These are phyloP conservation scores for Tulasnella sp. DNA, from an alignment of 768 basidiomycete genomes.

Conservation along the genomic window DNA sequence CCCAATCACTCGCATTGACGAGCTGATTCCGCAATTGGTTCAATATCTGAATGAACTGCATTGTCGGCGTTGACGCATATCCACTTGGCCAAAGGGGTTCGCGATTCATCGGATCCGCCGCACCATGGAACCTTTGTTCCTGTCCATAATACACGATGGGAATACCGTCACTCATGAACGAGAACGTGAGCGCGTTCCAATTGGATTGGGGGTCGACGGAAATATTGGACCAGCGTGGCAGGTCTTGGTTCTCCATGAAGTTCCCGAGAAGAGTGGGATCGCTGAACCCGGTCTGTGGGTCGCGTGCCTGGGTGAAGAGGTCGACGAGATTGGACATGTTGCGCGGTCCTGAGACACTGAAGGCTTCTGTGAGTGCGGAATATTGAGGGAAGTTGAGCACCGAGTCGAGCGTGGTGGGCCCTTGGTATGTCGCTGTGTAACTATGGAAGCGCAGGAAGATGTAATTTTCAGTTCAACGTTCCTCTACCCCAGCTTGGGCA, in stretches of 20 bases:
- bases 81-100: constrained; percentile 64
- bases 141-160: constrained; percentile 77
- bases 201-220: constrained; percentile 64
- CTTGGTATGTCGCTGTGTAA: constrained; percentile 49
- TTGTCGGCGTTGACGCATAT: constrained; percentile 48
- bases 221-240: constrained; percentile 61
- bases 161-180: constrained; percentile 73
- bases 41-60: constrained; percentile 47
- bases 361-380: constrained; percentile 49
- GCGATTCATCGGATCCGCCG: constrained; percentile 64
- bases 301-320: constrained; percentile 42
- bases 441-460: constrained; percentile 28
- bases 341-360: constrained; percentile 55
- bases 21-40: constrained; percentile 61
- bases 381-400: constrained; percentile 67
- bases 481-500: no score
- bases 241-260: constrained; percentile 71
- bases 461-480: not conserved
- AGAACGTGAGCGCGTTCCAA: constrained; percentile 62
- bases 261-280: constrained; percentile 47
- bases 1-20: constrained; percentile 43
- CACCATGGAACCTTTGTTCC: constrained; percentile 60
- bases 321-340: constrained; percentile 51
- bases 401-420: constrained; percentile 50
- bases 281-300: constrained; percentile 24